Evolutionary conservation across 371 early-diverging fungal species (phyloP).

Genomic region (Thermomucor indicae-seudaticae): DNA sequence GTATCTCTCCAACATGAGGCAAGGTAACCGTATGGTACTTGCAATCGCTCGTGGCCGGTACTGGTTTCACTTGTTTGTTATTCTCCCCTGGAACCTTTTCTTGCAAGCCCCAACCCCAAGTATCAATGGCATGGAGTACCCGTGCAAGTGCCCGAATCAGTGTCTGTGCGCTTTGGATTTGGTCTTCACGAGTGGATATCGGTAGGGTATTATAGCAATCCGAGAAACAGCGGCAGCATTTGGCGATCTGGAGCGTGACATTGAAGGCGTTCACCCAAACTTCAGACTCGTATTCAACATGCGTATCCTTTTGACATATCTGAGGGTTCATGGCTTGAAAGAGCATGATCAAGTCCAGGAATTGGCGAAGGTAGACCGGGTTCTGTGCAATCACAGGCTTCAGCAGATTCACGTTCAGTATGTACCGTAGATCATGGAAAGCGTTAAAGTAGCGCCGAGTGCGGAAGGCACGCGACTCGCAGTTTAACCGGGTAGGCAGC

Average conservation of each 20-base stretch:
- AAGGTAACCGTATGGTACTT: slow-evolving; percentile 12
- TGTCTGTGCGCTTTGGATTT: slow-evolving; percentile 13
- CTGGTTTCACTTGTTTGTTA: background rate
- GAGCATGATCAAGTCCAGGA: slow-evolving; percentile 74
- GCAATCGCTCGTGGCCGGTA: slow-evolving; percentile 8
- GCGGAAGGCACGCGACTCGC: slow-evolving; percentile 74
- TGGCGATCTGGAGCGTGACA: slow-evolving; percentile 76
- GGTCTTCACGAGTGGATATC: slow-evolving; percentile 30
- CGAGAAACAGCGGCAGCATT: slow-evolving; percentile 74
- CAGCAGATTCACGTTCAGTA: slow-evolving; percentile 61
- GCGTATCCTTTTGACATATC: slow-evolving; percentile 69
- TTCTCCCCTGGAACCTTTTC: slow-evolving; percentile 37
- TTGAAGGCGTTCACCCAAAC: slow-evolving; percentile 93
- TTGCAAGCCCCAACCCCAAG: slow-evolving; percentile 52
- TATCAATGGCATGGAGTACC: slow-evolving; percentile 54
- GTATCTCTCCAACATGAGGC: slow-evolving; percentile 29
- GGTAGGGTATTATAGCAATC: slow-evolving; percentile 67
- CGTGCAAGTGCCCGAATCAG: slow-evolving; percentile 60
- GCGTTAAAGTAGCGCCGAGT: slow-evolving; percentile 83
- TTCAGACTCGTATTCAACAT: slow-evolving; percentile 91
- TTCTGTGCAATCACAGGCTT: slow-evolving; percentile 55
- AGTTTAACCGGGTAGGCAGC: slow-evolving; percentile 61
- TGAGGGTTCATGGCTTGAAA: slow-evolving; percentile 95
- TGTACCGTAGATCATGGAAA: slow-evolving; percentile 82
- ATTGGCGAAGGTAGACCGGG: slow-evolving; percentile 63